phyloP scores from a whole-genome alignment of 1,139 yeast genomes.

The Sugiyamaella sp. region DNA sequence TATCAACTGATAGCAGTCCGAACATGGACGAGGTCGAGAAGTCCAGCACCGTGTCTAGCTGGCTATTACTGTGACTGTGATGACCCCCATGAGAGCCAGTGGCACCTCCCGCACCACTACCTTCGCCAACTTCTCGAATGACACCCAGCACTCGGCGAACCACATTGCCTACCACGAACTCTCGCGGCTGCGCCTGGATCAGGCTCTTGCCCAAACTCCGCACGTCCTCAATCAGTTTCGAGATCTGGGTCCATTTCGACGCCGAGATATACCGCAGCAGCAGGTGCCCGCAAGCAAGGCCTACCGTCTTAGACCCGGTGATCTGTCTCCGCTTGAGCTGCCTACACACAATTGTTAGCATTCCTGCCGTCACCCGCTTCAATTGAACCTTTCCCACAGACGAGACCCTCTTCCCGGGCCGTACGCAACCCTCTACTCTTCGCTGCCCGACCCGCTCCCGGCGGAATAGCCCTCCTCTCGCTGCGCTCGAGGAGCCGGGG shows the following conservation, averaged over 20 bases:
- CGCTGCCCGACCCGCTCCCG: too few relatives aligned
- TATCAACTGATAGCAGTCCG: slow-evolving; percentile 67
- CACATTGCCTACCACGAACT: slow-evolving; percentile 86
- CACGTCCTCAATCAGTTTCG: slow-evolving; percentile 70
- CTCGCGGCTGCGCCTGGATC: slow-evolving; percentile 52
- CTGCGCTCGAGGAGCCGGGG: background rate
- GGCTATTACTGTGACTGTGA: slow-evolving; percentile 9
- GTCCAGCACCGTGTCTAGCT: slow-evolving; percentile 13
- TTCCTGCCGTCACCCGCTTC: too few relatives aligned
- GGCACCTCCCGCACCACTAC: slow-evolving; percentile 42
- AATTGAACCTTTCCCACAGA: too few relatives aligned
- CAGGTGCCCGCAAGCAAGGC: slow-evolving; percentile 83
- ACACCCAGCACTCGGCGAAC: slow-evolving; percentile 87
- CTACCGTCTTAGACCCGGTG: slow-evolving; percentile 73
- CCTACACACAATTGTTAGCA: slow-evolving; percentile 17
- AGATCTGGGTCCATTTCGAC: slow-evolving; percentile 81
- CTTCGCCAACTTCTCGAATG: slow-evolving; percentile 83
- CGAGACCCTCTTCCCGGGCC: too few relatives aligned
- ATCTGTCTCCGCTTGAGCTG: slow-evolving; percentile 71
- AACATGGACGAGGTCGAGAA: slow-evolving; percentile 56
- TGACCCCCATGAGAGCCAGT: slow-evolving; percentile 10
- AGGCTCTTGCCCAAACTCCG: slow-evolving; percentile 50
- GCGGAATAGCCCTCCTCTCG: too few relatives aligned
- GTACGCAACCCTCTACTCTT: too few relatives aligned
- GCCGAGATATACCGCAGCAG: slow-evolving; percentile 88